These are phyloP conservation scores for Huntiella bhutanensis DNA, from an alignment of 2,329 filamentous ascomycete genomes.

Conservation along the genomic window DNA sequence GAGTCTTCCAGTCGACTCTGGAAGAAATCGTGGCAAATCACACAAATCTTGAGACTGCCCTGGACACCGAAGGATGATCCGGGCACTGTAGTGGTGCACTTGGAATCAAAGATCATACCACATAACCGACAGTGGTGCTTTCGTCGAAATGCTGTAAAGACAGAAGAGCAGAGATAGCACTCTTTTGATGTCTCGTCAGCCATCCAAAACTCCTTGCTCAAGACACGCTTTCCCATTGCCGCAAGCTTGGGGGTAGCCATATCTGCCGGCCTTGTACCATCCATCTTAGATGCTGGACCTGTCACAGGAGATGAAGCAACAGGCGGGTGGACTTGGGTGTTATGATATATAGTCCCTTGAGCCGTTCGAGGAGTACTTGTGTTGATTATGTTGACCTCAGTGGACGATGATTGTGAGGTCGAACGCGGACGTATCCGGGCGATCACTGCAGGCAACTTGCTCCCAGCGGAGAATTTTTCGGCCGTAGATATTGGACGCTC, in stretches of 20 bases:
- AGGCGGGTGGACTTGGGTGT: slow-evolving; percentile 30
- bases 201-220: slow-evolving; percentile 98
- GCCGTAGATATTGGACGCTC: slow-evolving; percentile 17
- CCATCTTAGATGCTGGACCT: slow-evolving; percentile 38
- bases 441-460: slow-evolving; percentile 30
- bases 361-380: slow-evolving; percentile 37
- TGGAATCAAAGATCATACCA: slow-evolving; percentile 96
- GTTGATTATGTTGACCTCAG: slow-evolving; percentile 37
- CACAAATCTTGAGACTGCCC: slow-evolving; percentile 74
- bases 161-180: slow-evolving; percentile 78
- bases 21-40: slow-evolving; percentile 79
- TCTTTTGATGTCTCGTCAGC: slow-evolving; percentile 95
- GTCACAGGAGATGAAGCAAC: slow-evolving; percentile 34
- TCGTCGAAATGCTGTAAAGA: slow-evolving; percentile 81
- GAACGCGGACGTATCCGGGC: slow-evolving; percentile 26
- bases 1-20: slow-evolving; percentile 66
- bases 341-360: slow-evolving; percentile 38
- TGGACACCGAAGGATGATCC: slow-evolving; percentile 75
- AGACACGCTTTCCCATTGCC: slow-evolving; percentile 65
- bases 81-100: slow-evolving; percentile 81
- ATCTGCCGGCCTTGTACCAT: slow-evolving; percentile 39
- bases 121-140: slow-evolving; percentile 95
- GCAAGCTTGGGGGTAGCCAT: slow-evolving; percentile 41
- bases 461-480: slow-evolving; percentile 11
- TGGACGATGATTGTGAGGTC: slow-evolving; percentile 38